Percentiles rank a stretch among this genome's conserved stretches.
phyloP scores from a whole-genome alignment of 1,139 yeast genomes.

The Fermentozyma sake region DNA sequence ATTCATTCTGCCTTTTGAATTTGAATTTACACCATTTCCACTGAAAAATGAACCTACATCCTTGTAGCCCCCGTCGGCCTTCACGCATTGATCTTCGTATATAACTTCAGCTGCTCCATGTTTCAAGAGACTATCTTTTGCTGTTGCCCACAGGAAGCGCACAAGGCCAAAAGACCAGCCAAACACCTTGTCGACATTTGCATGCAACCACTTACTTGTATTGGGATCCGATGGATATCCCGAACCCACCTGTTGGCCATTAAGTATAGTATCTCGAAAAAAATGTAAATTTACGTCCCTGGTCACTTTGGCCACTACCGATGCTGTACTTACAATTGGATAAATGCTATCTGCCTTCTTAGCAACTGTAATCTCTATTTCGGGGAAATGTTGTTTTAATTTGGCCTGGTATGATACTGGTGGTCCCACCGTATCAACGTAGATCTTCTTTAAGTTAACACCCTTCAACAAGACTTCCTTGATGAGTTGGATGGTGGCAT shows the following conservation, averaged over 20 bases:
- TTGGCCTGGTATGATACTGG: conserved; percentile 80
- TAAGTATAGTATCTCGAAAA: conserved; percentile 20
- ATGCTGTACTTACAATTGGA: conserved; percentile 93
- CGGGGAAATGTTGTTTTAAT: conserved; percentile 65
- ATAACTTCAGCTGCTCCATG: conserved; percentile 42
- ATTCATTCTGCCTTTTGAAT: no score
- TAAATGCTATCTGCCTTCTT: conserved; percentile 94
- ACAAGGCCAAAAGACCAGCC: conserved; percentile 82
- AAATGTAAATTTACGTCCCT: conserved; percentile 66
- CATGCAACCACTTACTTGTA: conserved; percentile 68
- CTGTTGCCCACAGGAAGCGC: conserved; percentile 93
- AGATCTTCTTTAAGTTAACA: conserved; percentile 64
- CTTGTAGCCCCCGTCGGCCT: conserved; percentile 24
- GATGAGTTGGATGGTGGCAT: conserved; percentile 79
- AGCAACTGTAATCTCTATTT: conserved; percentile 72
- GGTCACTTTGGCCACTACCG: conserved; percentile 96
- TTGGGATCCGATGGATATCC: conserved; percentile 95
- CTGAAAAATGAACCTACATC: conserved; percentile 29
- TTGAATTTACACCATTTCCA: no score
- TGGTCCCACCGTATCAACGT: conserved; percentile 96
- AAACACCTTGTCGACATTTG: conserved; percentile 62
- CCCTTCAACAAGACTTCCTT: conserved; percentile 54
- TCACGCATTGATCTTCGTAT: conserved; percentile 35
- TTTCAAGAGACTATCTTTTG: conserved; percentile 64
- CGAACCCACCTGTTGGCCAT: conserved; percentile 58